Evolutionary conservation across 768 basidiomycete species (phyloP).

Genomic region (Tephrocybe sp.): DNA sequence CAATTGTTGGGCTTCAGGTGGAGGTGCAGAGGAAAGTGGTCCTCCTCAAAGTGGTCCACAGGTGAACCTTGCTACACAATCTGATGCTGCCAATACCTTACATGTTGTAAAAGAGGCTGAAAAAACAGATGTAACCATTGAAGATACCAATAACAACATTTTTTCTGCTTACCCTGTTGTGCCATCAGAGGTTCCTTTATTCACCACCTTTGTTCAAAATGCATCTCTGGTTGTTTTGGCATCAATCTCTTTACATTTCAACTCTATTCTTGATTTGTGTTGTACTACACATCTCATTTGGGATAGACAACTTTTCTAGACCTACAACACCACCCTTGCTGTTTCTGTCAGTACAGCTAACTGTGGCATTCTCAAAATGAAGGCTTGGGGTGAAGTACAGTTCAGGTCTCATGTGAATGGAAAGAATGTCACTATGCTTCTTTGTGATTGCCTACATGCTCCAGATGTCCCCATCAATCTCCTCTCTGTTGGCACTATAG

Average conservation of each 20-base stretch:
- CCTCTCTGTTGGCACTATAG: slow-evolving; percentile 21
- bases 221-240: background rate
- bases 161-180: background rate
- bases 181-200: background rate
- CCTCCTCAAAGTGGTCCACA: background rate
- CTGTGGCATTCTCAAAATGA: slow-evolving; percentile 8
- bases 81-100: background rate
- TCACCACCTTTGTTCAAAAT: background rate
- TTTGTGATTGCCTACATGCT: slow-evolving; percentile 24
- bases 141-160: background rate
- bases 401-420: slow-evolving; percentile 7
- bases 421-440: slow-evolving; percentile 1
- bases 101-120: background rate
- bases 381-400: slow-evolving; percentile 16
- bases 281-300: slow-evolving; percentile 20
- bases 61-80: background rate
- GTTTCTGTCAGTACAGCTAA: slow-evolving; percentile 20
- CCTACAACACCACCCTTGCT: slow-evolving; percentile 6
- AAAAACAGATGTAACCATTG: background rate
- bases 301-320: slow-evolving; percentile 14
- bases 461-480: slow-evolving; percentile 23
- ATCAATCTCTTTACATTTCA: background rate
- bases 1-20: slow-evolving; percentile 4
- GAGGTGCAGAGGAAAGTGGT: background rate
- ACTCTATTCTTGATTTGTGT: slow-evolving; percentile 21